Conservation (phyloP, 2,329 filamentous ascomycete species). For the Aspergillus ochraceoroseus region DNA sequence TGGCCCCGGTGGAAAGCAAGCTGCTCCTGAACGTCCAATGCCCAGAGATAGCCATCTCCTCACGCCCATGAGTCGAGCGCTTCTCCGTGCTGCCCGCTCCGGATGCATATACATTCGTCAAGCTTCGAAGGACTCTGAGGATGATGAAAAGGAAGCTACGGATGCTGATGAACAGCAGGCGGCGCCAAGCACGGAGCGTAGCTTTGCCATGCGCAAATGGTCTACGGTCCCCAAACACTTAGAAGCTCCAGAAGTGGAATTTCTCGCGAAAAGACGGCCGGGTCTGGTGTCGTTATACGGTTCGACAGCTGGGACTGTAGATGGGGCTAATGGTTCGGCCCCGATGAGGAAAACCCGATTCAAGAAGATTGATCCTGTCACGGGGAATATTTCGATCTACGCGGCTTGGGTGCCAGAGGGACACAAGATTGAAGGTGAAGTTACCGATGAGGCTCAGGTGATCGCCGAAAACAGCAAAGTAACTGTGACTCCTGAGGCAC, state of each 20-base stretch:
- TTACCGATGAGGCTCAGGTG: constrained; percentile 55
- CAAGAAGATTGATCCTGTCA: constrained; percentile 66
- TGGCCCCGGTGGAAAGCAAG: constrained; percentile 26
- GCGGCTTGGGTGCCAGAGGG: constrained; percentile 77
- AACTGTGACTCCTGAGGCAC: constrained; percentile 37
- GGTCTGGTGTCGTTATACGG: constrained; percentile 54
- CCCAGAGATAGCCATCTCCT: constrained; percentile 78
- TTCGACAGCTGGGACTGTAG: constrained; percentile 22
- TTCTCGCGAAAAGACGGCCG: constrained; percentile 57
- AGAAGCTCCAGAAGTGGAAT: constrained; percentile 57
- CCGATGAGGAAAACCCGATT: constrained; percentile 76
- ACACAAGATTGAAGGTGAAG: constrained; percentile 74
- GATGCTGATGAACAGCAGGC: constrained; percentile 33
- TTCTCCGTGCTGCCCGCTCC: constrained; percentile 74
- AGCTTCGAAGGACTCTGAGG: constrained; percentile 40
- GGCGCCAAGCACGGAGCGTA: constrained; percentile 39
- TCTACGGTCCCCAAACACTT: constrained; percentile 52
- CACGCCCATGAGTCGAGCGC: constrained; percentile 71
- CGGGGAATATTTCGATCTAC: constrained; percentile 75
- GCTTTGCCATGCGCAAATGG: constrained; percentile 57
- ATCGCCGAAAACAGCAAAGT: constrained; percentile 41
- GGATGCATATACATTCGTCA: constrained; percentile 71
- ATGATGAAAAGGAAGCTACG: constrained; percentile 36
- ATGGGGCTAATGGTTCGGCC: constrained; percentile 35
- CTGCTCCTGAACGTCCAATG: constrained; percentile 73